Base-by-base conservation (phyloP, 2,329 filamentous ascomycete species). In the Aspergillus novoparasiticus region DNA sequence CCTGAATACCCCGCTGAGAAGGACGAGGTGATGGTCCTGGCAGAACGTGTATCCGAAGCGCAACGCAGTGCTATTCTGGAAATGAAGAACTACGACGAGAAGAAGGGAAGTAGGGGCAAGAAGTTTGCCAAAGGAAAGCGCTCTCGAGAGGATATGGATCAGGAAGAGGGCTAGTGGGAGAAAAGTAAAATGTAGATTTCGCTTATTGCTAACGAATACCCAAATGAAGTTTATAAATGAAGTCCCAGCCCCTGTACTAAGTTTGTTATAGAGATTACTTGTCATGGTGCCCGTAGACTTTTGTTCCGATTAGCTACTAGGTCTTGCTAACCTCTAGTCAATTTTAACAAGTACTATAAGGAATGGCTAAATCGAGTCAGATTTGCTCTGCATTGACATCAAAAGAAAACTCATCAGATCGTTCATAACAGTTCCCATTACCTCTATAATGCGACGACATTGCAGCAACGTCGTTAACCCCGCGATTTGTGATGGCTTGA, bases 11-110 rank as follows among this genome's bases (percentile, higher is more conserved):
- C 86, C 2, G 83, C 87, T 0, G 86, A 89, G 55, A 92, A 93
- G 80, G 92, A 95, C 21, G 92, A 96, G 74, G 92, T 94, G 0
- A 91, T 96, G 87, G 85, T 94, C 0, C 90, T 96, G 77, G 88
- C 89, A 67, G 83, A 87, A 60, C 84, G 92, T 2, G 91, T 96
- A 0, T 88, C 90, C 58, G 92, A 97, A 77, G 94, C 94, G 0
- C 93, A 97, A 76, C 84, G 92, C 54, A 84, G 91, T 60, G 91
- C 94, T 0, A 87, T 91, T 57, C 87, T 85, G 60, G 89, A 96
- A 79, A 91, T 97, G 90, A 96, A 94, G 83, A 85, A 87, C 60
- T 77, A 93, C 68, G 86, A 91, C 50, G 92, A 96, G 66, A 87
- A 88, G 74, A 86, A 85, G 65, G 83, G 81, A 11, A 83, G 71